Base-by-base conservation (phyloP, 2,329 filamentous ascomycete genomes). In the Cryoendolithus antarcticus region DNA sequence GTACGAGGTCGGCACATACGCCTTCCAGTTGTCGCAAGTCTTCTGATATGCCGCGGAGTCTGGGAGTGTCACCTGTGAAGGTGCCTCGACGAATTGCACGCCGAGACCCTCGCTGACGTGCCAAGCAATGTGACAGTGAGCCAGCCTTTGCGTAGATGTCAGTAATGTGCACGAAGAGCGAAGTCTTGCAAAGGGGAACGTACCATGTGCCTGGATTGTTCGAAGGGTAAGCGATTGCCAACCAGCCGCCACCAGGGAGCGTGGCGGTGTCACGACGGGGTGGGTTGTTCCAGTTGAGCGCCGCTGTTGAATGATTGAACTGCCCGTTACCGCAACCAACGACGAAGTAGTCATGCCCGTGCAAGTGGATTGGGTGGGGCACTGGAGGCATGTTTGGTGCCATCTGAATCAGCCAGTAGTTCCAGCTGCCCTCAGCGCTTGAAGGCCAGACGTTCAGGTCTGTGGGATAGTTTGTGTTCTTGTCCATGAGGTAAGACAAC, bases 91-190 rank as follows among this genome's bases (percentile, higher is more conserved):
- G 48, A 75, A 73, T 51, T 75, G 67, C 28, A 74, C 56, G 5
- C 62, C 64, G 11, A 80, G 61, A 24, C 74, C 75, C 61, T 73
- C 71, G 51, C 66, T 66, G 12, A 77, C 68, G 50, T 80, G 75
- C 74, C 71, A 76, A 48, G 74, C 49, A 24, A 76, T 72, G 54
- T 76, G 72, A 57, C 72, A 75, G 54, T 75, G 72, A 57, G 50
- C 45, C 2, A 54, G 31, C 52, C 52, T 55, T 3, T 41, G 45
- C 11, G 31, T 11, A 31, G 9, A 32, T 10, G 11, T 38, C 29
- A 32, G n/a, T 19, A n/a, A 32, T 13, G 4, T 32, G 32, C 33
- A 6, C 21, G 35, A 15, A 39, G 19, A 28, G 32, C 21, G 8
- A 11, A 10, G 8, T 5, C n/a, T 12, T 11, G 15, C 11, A 6